Base-by-base conservation (phyloP, 495 filamentous ascomycete genomes). In the Thozetella sp. region DNA sequence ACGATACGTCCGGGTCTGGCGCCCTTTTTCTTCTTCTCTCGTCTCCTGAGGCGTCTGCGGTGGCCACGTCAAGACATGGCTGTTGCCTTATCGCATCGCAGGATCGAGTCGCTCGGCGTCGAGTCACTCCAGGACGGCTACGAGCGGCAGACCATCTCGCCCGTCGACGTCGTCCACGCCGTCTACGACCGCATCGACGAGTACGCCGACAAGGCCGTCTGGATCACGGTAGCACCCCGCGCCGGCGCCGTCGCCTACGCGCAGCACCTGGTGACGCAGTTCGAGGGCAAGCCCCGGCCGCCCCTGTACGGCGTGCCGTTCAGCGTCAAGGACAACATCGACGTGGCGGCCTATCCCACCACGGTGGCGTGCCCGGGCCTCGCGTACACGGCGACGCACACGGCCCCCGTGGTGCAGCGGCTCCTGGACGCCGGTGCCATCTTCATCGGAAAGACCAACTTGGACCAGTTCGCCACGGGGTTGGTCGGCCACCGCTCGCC, bases 401-500 rank as follows among this genome's bases (percentile, higher is more conserved):
- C 54, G 77, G 78, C 12, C 69, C 66, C 66, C 23, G 68, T 67
- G 3, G 58, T 68, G 17, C 58, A 66, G 48, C 53, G 51, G 19
- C 66, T 71, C 3, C 45, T 68, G 2, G 68, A 68, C 51, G 65
- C 73, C n/a, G 86, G 86, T 1, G 86, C 80, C 0, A 66, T 88
- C 24, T 79, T 84, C 26, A 73, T 88, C 40, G 86, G 86, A n/a
- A 88, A 88, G 65, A 79, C 83, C 2, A 88, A 88, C 62, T 74
- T 88, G 37, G 86, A 88, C 67, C 85, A 88, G 65, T 72, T 88
- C 11, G 86, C 84, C 15, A 88, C 86, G 0, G 86, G 86, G 73
- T 87, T 48, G 43, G 43, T 48, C 11, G 43, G 43, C 4, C 43
- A 48, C n/a, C 43, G 43, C 9, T 48, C 43, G 43, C 43, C 43